Evolutionary conservation across 2,329 filamentous ascomycete genomes (phyloP).

Genomic region (Ophiostoma angusticollis): DNA sequence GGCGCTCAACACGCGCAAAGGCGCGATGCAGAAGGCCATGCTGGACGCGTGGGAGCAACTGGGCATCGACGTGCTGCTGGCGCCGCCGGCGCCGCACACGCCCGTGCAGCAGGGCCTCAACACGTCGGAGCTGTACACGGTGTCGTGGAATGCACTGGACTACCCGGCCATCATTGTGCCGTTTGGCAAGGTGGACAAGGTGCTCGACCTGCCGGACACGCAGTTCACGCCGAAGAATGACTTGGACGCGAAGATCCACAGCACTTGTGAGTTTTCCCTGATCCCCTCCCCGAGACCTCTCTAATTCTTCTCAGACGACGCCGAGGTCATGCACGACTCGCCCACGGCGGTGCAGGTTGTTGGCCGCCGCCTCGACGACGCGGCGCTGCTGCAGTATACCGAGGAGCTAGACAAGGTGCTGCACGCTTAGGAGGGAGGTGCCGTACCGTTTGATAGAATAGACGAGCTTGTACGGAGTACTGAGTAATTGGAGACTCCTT

Average conservation of each 20-base stretch:
- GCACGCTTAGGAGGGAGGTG: conserved; percentile 1
- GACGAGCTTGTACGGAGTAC: too few species aligned
- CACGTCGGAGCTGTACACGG: conserved; percentile 12
- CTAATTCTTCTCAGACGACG: neutral
- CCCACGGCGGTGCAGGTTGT: conserved; percentile 7
- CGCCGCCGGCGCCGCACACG: conserved; percentile 10
- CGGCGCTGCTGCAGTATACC: conserved; percentile 3
- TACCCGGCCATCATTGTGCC: conserved; percentile 12
- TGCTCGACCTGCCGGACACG: conserved; percentile 1
- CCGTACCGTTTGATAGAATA: too few species aligned
- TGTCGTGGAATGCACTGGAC: conserved; percentile 13
- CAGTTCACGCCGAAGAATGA: conserved; percentile 6
- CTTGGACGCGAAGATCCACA: conserved; percentile 9
- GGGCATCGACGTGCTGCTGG: conserved; percentile 12
- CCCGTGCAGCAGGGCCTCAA: neutral
- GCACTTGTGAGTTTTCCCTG: conserved; percentile 7
- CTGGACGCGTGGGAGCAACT: conserved; percentile 11
- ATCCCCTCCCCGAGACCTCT: too few species aligned
- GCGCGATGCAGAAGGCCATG: conserved; percentile 12
- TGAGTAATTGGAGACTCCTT: too few species aligned
- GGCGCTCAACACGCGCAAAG: conserved; percentile 11
- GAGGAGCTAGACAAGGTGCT: conserved; percentile 7
- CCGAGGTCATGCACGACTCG: conserved; percentile 6
- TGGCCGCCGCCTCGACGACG: conserved; percentile 4
- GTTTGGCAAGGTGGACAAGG: conserved; percentile 8